phyloP scores from a whole-genome alignment of 192 early-diverging fungal species.

The Coemansia sp. region DNA sequence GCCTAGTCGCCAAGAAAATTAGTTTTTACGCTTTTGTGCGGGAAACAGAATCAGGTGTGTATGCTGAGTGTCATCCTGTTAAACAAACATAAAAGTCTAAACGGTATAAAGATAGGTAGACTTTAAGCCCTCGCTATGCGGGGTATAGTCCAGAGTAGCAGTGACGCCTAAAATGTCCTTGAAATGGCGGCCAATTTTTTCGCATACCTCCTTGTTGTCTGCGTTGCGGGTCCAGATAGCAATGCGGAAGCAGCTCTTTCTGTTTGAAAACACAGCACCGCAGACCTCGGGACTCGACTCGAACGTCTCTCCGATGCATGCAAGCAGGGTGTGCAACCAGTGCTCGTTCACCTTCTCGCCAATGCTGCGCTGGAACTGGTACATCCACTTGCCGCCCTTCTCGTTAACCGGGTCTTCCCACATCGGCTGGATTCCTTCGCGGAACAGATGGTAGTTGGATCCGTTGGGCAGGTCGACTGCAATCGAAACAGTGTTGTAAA shows the following conservation, averaged over 20 bases:
- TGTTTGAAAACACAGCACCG: slow-evolving; percentile 83
- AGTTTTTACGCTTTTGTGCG: too few species aligned
- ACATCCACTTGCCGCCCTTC: slow-evolving; percentile 89
- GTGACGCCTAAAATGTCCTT: slow-evolving; percentile 53
- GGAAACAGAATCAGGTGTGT: neutral
- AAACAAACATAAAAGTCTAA: slow-evolving; percentile 5
- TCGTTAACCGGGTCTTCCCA: slow-evolving; percentile 94
- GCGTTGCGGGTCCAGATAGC: slow-evolving; percentile 76
- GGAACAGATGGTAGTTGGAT: slow-evolving; percentile 94
- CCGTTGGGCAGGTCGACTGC: slow-evolving; percentile 68
- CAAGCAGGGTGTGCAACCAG: slow-evolving; percentile 87
- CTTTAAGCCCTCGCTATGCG: slow-evolving; percentile 54
- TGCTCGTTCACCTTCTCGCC: slow-evolving; percentile 73
- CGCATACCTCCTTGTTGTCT: slow-evolving; percentile 31
- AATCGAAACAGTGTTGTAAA: slow-evolving; percentile 85
- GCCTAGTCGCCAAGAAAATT: neutral
- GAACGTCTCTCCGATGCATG: slow-evolving; percentile 86
- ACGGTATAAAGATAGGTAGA: slow-evolving; percentile 21
- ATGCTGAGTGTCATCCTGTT: neutral
- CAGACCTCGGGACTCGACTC: slow-evolving; percentile 76
- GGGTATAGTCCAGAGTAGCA: slow-evolving; percentile 55
- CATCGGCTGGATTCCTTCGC: slow-evolving; percentile 84
- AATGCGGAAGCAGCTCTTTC: slow-evolving; percentile 80
- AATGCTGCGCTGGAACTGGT: slow-evolving; percentile 68
- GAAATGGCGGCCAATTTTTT: slow-evolving; percentile 56